phyloP scores from a whole-genome alignment of 2,329 filamentous ascomycete genomes.

The Calonectria montana region DNA sequence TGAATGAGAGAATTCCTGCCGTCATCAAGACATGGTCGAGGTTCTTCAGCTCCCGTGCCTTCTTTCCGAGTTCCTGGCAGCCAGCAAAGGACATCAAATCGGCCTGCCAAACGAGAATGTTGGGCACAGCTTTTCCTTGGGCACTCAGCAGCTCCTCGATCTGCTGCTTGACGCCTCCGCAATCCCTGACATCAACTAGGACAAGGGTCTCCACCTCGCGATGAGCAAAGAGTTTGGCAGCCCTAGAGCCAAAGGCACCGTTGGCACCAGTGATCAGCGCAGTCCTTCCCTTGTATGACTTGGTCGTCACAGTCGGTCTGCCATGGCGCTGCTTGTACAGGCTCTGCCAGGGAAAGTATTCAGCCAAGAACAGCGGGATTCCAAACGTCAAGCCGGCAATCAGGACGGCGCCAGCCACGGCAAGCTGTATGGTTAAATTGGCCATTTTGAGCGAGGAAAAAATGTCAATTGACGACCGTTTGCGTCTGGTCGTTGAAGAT shows the following conservation, averaged over 20 bases:
- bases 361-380: constrained; percentile 46
- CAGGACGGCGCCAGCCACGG: constrained; percentile 27
- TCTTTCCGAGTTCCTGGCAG: constrained; percentile 46
- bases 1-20: constrained; percentile 51
- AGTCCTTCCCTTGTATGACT: constrained; percentile 51
- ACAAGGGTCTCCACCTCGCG: constrained; percentile 49
- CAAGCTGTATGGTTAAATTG: constrained; percentile 21
- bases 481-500: constrained; percentile 3
- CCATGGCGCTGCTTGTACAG: constrained; percentile 48
- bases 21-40: constrained; percentile 52
- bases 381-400: constrained; percentile 40
- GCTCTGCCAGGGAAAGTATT: constrained; percentile 50
- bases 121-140: constrained; percentile 40
- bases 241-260: constrained; percentile 50
- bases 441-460: constrained; percentile 27
- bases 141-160: constrained; percentile 47
- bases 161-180: constrained; percentile 45
- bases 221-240: constrained; percentile 49
- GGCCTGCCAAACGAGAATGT: constrained; percentile 50
- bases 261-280: constrained; percentile 51
- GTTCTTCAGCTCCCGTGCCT: constrained; percentile 41
- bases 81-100: constrained; percentile 51
- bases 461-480: background rate
- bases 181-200: constrained; percentile 50
- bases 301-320: constrained; percentile 46